Conservation (phyloP, 257 asterid genomes). For the Gentiana dahurica region DNA sequence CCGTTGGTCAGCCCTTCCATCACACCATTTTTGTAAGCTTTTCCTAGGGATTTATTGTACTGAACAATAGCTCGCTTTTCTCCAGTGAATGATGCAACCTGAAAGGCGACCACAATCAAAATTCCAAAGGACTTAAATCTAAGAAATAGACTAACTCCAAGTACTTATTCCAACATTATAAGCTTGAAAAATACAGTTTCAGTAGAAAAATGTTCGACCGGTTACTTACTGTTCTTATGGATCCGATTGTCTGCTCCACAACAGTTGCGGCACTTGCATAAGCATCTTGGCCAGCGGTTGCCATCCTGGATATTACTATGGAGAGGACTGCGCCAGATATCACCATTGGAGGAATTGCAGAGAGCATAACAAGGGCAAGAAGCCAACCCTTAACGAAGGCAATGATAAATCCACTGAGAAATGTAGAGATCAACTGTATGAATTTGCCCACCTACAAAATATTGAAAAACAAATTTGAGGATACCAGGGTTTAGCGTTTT, state of each 20-base stretch:
- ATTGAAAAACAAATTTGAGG: neutral
- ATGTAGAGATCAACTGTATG: slow-evolving; percentile 39
- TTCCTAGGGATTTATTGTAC: slow-evolving; percentile 36
- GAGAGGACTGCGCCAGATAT: slow-evolving; percentile 1
- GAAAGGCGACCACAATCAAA: neutral
- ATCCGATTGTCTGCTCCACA: slow-evolving; percentile 50
- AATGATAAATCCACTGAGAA: slow-evolving; percentile 45
- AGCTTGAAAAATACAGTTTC: neutral
- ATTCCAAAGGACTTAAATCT: too few species aligned
- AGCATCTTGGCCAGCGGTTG: slow-evolving; percentile 38
- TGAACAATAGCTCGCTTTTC: slow-evolving; percentile 40
- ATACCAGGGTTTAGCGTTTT: neutral
- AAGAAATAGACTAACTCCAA: too few species aligned
- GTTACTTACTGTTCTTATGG: slow-evolving; percentile 43
- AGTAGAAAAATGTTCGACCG: neutral
- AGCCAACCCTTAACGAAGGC: slow-evolving; percentile 69
- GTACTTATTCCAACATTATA: too few species aligned
- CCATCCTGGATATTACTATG: slow-evolving; percentile 17
- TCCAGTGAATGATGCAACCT: slow-evolving; percentile 69
- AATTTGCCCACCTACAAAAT: slow-evolving; percentile 45
- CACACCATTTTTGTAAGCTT: slow-evolving; percentile 44
- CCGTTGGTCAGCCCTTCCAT: slow-evolving; percentile 65
- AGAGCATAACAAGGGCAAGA: slow-evolving; percentile 45
- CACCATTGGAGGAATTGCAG: slow-evolving; percentile 47
- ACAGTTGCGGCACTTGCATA: slow-evolving; percentile 55